Evolutionary conservation across 306 rosid species (phyloP).

Genomic region (Casuarina cunninghamiana): DNA sequence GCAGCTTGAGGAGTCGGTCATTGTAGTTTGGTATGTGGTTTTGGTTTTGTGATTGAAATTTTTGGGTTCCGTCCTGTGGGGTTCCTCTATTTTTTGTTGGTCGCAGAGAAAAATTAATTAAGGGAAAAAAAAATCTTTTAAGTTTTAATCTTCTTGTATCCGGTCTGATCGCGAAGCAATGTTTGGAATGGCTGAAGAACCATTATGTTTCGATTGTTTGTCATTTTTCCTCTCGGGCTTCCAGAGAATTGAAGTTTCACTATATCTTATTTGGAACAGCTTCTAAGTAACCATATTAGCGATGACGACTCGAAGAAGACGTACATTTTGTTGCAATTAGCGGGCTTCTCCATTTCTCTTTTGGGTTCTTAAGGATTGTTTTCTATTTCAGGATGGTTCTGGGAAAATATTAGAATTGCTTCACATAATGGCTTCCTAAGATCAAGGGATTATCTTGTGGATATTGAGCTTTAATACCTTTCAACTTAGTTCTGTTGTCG

Average conservation of each 20-base stretch:
- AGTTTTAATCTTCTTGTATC: neutral
- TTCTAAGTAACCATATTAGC: neutral
- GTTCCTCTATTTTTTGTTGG: neutral
- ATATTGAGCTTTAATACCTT: neutral
- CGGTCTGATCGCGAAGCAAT: neutral
- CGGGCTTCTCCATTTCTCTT: neutral
- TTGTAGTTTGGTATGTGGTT: constrained; percentile 46
- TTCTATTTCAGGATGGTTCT: neutral
- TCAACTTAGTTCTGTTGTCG: neutral
- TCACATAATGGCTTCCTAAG: neutral
- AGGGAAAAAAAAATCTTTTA: neutral
- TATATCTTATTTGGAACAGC: neutral
- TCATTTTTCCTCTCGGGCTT: neutral
- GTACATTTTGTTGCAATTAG: neutral
- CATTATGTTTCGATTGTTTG: neutral
- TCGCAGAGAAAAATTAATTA: neutral
- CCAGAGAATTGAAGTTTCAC: neutral
- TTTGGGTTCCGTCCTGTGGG: neutral
- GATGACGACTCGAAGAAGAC: neutral
- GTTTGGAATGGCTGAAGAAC: neutral
- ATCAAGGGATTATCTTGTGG: neutral
- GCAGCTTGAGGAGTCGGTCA: constrained; percentile 33
- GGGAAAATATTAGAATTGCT: neutral
- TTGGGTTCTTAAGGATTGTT: neutral
- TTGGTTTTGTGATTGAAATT: neutral